phyloP scores from a whole-genome alignment of 768 basidiomycete species.

The Termitomyces titanicus region DNA sequence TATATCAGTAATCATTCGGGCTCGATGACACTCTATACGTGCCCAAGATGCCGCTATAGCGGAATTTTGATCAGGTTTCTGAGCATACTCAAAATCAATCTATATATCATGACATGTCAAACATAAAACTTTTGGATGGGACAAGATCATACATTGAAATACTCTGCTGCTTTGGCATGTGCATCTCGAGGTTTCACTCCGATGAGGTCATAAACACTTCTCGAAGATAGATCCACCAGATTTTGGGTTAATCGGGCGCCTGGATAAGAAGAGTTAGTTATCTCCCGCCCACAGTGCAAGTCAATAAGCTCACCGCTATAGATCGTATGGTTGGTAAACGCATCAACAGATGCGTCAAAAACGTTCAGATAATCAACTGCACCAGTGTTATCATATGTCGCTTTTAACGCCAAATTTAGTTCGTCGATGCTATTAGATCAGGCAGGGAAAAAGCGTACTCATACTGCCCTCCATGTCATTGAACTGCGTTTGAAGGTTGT shows the following conservation, averaged over 20 bases:
- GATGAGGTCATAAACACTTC: conserved; percentile 50
- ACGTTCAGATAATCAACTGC: conserved; percentile 41
- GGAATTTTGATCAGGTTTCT: conserved; percentile 62
- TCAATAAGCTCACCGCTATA: conserved; percentile 35
- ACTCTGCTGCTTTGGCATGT: conserved; percentile 52
- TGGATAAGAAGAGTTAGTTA: conserved; percentile 16
- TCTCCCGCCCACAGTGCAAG: not conserved
- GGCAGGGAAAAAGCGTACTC: conserved; percentile 29
- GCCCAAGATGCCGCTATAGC: conserved; percentile 67
- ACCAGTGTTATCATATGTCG: conserved; percentile 53
- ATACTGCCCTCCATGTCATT: conserved; percentile 43
- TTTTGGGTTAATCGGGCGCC: conserved; percentile 40
- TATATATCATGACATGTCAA: conserved; percentile 10
- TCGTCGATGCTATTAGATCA: not conserved
- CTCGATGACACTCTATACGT: conserved; percentile 4
- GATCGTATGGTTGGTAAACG: conserved; percentile 37
- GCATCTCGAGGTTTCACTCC: conserved; percentile 41
- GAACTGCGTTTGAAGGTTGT: conserved; percentile 41
- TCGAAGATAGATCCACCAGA: conserved; percentile 52
- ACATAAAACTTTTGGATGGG: not conserved
- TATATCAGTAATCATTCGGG: not conserved
- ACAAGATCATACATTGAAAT: conserved; percentile 38
- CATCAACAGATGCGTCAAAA: conserved; percentile 37
- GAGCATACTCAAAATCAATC: conserved; percentile 50
- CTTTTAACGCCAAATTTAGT: conserved; percentile 23